Evolutionary conservation across 2,329 filamentous ascomycete genomes (phyloP).

Genomic region (Epichloe brachyelytri): DNA sequence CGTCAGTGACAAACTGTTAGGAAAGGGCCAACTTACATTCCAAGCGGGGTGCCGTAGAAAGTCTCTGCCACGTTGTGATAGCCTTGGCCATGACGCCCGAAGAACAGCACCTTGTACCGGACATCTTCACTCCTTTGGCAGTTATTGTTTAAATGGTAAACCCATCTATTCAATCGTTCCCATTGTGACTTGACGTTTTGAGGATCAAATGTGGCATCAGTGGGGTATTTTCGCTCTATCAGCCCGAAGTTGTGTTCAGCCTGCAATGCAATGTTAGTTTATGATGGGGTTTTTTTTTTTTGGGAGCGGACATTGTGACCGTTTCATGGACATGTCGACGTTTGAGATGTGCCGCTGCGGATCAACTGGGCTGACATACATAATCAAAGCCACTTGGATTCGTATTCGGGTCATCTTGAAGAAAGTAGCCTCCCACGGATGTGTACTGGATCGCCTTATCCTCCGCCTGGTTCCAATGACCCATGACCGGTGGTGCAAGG

Average conservation of each 20-base stretch:
- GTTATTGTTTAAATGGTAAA: constrained; percentile 38
- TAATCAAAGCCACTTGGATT: constrained; percentile 49
- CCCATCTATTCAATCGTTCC: constrained; percentile 49
- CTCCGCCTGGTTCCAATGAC: constrained; percentile 18
- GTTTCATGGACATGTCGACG: background rate
- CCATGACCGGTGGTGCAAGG: constrained; percentile 15
- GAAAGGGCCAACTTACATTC: constrained; percentile 37
- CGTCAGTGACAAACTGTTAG: background rate
- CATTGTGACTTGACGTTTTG: constrained; percentile 41
- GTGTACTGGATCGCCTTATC: constrained; percentile 42
- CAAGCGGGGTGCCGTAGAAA: constrained; percentile 55
- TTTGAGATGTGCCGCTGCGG: too few species aligned
- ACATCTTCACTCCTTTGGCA: constrained; percentile 27
- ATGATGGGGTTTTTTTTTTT: too few species aligned
- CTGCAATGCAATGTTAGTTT: constrained; percentile 20
- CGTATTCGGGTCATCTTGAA: constrained; percentile 48
- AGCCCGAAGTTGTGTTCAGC: constrained; percentile 51
- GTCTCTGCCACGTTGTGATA: constrained; percentile 49
- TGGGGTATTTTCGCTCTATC: constrained; percentile 47
- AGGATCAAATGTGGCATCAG: constrained; percentile 31
- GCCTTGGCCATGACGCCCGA: constrained; percentile 60
- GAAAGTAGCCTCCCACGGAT: constrained; percentile 48
- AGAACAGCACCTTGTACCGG: constrained; percentile 53
- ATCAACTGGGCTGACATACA: constrained; percentile 25
- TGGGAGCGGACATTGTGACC: too few species aligned